These are phyloP conservation scores for Monoraphidium neglectum DNA, from an alignment of 139 green algal genomes.

Conservation along the genomic window DNA sequence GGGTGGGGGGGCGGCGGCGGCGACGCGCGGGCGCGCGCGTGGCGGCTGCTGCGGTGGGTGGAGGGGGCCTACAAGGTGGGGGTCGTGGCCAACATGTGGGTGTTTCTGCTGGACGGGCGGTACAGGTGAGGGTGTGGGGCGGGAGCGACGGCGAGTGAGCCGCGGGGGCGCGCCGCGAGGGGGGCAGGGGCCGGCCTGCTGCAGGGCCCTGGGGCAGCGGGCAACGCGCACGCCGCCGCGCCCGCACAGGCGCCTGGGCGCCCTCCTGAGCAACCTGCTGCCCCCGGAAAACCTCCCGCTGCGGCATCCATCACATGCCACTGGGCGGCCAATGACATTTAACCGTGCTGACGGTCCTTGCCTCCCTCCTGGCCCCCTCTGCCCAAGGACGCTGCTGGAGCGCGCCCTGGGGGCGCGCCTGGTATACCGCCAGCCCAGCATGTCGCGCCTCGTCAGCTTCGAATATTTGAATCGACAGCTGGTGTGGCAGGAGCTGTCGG, in stretches of 20 bases:
- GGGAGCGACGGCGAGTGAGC: not conserved
- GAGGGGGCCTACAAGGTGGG: conserved; percentile 40
- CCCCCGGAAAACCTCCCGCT: too few species aligned
- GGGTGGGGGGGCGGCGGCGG: too few species aligned
- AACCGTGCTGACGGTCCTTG: not conserved
- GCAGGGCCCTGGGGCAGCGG: too few species aligned
- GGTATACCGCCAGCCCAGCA: conserved; percentile 75
- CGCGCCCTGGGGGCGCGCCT: conserved; percentile 67
- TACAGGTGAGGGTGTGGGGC: conserved; percentile 60
- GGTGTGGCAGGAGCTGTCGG: conserved; percentile 85
- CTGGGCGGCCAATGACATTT: not conserved
- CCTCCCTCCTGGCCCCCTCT: not conserved
- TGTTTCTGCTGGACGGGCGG: conserved; percentile 67
- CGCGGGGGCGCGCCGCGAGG: not conserved
- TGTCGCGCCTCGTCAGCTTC: conserved; percentile 80
- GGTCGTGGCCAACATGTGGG: conserved; percentile 62
- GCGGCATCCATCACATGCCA: too few species aligned
- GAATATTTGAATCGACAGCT: conserved; percentile 96
- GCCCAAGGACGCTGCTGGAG: conserved; percentile 78
- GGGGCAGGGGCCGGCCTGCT: too few species aligned
- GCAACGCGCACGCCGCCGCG: too few species aligned
- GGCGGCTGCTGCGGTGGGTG: conserved; percentile 15
- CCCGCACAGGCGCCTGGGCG: too few species aligned
- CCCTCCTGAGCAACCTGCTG: too few species aligned
- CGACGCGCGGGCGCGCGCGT: not conserved